These are phyloP conservation scores for Pseudotsuga menziesii DNA, from an alignment of 75 land plant genomes.

Conservation along the genomic window DNA sequence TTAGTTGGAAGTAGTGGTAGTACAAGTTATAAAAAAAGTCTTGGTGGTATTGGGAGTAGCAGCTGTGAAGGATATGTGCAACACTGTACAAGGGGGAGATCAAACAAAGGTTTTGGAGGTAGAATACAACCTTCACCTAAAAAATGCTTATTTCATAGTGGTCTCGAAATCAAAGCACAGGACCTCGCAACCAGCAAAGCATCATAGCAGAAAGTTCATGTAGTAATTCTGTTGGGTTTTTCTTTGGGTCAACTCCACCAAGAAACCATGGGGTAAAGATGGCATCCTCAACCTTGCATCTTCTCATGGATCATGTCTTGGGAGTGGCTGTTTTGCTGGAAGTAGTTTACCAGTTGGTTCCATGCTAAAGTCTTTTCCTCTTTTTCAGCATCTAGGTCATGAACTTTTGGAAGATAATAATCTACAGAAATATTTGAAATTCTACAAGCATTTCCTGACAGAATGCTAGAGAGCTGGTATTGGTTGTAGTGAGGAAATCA, in stretches of 20 bases:
- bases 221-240: conserved; percentile 83
- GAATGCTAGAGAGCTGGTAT: conserved; percentile 85
- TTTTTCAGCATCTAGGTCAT: conserved; percentile 98
- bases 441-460: conserved; percentile 75
- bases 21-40: conserved; percentile 26
- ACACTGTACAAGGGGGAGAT: conserved; percentile 36
- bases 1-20: conserved; percentile 17
- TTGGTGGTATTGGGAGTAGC: conserved; percentile 22
- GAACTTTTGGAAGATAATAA: conserved; percentile 89
- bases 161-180: conserved; percentile 38
- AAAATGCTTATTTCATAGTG: conserved; percentile 74
- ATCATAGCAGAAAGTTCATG: conserved; percentile 83
- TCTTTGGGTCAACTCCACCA: conserved; percentile 90
- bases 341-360: conserved; percentile 94
- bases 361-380: conserved; percentile 81
- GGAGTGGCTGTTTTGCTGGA: conserved; percentile 38
- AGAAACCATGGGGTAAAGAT: conserved; percentile 46
- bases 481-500: conserved; percentile 91
- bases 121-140: conserved; percentile 37
- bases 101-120: conserved; percentile 24
- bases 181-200: conserved; percentile 32
- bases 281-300: conserved; percentile 52
- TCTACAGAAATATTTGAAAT: conserved; percentile 91
- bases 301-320: conserved; percentile 42
- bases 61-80: conserved; percentile 34